Evolutionary conservation across 2,329 filamentous ascomycete genomes (phyloP).

Genomic region (Neospermospora avenae): DNA sequence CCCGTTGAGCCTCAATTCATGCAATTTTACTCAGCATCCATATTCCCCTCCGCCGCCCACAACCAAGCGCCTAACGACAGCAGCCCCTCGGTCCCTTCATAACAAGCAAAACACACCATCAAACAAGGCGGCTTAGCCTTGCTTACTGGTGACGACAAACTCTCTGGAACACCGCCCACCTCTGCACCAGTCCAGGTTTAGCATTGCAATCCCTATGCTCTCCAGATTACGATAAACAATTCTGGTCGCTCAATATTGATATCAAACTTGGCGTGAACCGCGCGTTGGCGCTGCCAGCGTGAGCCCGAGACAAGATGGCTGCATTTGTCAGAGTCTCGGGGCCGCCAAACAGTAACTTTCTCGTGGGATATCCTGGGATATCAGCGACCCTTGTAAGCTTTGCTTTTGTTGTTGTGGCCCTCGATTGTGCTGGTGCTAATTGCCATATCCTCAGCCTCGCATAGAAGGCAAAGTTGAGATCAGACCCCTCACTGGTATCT

Average conservation of each 20-base stretch:
- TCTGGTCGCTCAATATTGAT: conserved; percentile 24
- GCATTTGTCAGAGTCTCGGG: conserved; percentile 95
- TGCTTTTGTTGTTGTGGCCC: conserved; percentile 8
- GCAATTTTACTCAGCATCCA: not conserved
- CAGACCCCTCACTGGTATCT: conserved; percentile 77
- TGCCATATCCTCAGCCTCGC: conserved; percentile 63
- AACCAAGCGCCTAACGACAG: not conserved
- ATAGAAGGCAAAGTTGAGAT: conserved; percentile 99
- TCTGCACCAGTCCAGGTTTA: not conserved
- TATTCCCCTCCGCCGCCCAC: not conserved
- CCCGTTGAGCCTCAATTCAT: not conserved
- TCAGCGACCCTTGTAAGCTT: conserved; percentile 87
- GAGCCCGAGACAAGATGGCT: conserved; percentile 50
- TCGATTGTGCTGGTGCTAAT: conserved; percentile 23
- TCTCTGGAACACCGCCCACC: not conserved
- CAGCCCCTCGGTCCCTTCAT: not conserved
- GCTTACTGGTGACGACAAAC: conserved; percentile 29
- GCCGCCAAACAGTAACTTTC: conserved; percentile 93
- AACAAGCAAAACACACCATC: not conserved
- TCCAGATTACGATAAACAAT: conserved; percentile 14
- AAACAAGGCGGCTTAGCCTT: conserved; percentile 28
- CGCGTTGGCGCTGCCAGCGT: conserved; percentile 32
- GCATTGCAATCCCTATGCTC: conserved; percentile 20
- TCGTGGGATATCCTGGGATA: conserved; percentile 96
- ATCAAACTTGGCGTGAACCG: conserved; percentile 29